Evolutionary conservation across 2,329 filamentous ascomycete species (phyloP).

Genomic region (Verticillium klebahnii): DNA sequence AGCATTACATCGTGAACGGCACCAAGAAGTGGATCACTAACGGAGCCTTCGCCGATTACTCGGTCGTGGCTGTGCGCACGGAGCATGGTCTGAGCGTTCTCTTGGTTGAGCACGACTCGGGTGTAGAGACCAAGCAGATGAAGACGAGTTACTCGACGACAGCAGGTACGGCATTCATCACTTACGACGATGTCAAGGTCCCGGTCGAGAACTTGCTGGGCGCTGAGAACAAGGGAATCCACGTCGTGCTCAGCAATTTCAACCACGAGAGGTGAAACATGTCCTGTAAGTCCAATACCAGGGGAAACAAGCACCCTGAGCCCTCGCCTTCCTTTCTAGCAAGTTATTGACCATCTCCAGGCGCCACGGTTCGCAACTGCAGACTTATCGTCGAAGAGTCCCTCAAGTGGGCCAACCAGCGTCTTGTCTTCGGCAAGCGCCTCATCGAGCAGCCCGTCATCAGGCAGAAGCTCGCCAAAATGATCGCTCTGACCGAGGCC

Average conservation of each 20-base stretch:
- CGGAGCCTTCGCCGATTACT: slow-evolving; percentile 77
- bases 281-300: slow-evolving; percentile 43
- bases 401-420: slow-evolving; percentile 84
- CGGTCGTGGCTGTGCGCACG: slow-evolving; percentile 75
- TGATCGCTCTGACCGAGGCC: slow-evolving; percentile 79
- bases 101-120: slow-evolving; percentile 68
- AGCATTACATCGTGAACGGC: slow-evolving; percentile 67
- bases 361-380: slow-evolving; percentile 57
- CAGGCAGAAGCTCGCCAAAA: slow-evolving; percentile 77
- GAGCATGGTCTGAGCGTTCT: slow-evolving; percentile 75
- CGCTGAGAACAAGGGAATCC: slow-evolving; percentile 79
- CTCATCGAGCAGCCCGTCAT: slow-evolving; percentile 82
- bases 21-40: slow-evolving; percentile 87
- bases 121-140: slow-evolving; percentile 71
- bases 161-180: slow-evolving; percentile 74
- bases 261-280: slow-evolving; percentile 84
- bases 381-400: slow-evolving; percentile 75
- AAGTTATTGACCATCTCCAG: slow-evolving; percentile 20
- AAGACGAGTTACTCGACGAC: slow-evolving; percentile 78
- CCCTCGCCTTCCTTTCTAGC: neutral
- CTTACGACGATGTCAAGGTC: slow-evolving; percentile 83
- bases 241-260: slow-evolving; percentile 81
- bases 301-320: slow-evolving; percentile 8
- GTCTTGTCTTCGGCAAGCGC: slow-evolving; percentile 77
- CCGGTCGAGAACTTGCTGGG: slow-evolving; percentile 74